Evolutionary conservation across 495 filamentous ascomycete species (phyloP).

Genomic region (Tetracladium setigerum): DNA sequence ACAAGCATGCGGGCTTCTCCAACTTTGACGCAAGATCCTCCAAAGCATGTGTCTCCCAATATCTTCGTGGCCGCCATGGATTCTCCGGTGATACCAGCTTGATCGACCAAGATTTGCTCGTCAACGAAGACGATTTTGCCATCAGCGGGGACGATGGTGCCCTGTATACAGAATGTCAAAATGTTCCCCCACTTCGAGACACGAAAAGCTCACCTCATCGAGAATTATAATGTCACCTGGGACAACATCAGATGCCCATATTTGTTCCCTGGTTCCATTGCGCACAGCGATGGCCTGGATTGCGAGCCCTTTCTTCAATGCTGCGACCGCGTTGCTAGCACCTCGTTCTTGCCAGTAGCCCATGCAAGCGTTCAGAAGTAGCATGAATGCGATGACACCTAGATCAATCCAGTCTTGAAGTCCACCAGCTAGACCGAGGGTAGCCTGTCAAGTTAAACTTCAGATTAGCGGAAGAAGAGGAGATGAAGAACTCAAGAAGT

Average conservation of each 20-base stretch:
- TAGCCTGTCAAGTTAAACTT: constrained; percentile 37
- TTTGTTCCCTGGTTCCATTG: constrained; percentile 60
- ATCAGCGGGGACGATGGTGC: constrained; percentile 85
- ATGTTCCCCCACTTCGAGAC: no score
- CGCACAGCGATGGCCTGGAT: constrained; percentile 80
- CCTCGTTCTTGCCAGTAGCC: constrained; percentile 87
- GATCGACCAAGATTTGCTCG: constrained; percentile 82
- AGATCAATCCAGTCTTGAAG: constrained; percentile 78
- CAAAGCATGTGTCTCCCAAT: constrained; percentile 68
- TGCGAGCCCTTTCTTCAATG: constrained; percentile 83
- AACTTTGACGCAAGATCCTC: constrained; percentile 85
- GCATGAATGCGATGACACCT: constrained; percentile 66
- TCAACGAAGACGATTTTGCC: constrained; percentile 73
- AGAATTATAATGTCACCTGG: constrained; percentile 85
- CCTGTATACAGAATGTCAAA: constrained; percentile 28
- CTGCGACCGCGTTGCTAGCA: constrained; percentile 86
- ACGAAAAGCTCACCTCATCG: constrained; percentile 57
- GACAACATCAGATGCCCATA: constrained; percentile 73
- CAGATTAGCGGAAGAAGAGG: not conserved
- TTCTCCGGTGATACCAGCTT: constrained; percentile 87
- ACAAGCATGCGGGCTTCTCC: constrained; percentile 77
- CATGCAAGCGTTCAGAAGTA: constrained; percentile 75
- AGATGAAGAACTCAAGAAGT: not conserved
- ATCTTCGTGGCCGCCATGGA: constrained; percentile 87
- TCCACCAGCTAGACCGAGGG: constrained; percentile 69